phyloP scores from a whole-genome alignment of 805 yeast genomes.

The Saccharomycopsis babjevae region DNA sequence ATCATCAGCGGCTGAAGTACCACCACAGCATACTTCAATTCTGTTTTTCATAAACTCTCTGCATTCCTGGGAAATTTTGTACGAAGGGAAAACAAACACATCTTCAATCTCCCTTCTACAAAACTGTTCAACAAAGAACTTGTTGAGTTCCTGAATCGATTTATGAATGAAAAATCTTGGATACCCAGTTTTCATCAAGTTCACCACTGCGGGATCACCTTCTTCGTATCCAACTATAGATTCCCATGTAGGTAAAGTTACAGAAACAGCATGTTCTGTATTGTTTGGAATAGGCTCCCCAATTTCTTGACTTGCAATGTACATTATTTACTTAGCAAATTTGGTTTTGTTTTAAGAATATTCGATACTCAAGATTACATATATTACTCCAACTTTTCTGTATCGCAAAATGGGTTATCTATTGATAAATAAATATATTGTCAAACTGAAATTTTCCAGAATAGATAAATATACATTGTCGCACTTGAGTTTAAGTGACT shows the following conservation, averaged over 20 bases:
- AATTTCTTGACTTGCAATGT: conserved; percentile 30
- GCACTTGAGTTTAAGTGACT: too few relatives aligned
- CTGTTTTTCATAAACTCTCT: conserved; percentile 52
- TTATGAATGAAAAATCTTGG: conserved; percentile 74
- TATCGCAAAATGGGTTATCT: too few relatives aligned
- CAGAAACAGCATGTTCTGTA: conserved; percentile 89
- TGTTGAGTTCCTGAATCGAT: conserved; percentile 46
- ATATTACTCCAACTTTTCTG: too few relatives aligned
- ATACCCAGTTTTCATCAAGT: conserved; percentile 75
- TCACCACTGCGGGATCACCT: conserved; percentile 72
- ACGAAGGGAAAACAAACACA: conserved; percentile 68
- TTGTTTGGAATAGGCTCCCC: conserved; percentile 86
- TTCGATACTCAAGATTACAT: too few relatives aligned
- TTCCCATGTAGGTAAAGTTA: conserved; percentile 91
- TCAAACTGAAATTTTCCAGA: too few relatives aligned
- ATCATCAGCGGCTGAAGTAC: conserved; percentile 17
- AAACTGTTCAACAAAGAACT: conserved; percentile 50
- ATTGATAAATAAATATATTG: too few relatives aligned
- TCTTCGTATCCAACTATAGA: conserved; percentile 89
- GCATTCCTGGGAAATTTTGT: conserved; percentile 72
- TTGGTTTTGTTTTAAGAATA: too few relatives aligned
- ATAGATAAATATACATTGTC: too few relatives aligned
- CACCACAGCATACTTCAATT: conserved; percentile 27
- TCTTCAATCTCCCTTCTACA: conserved; percentile 72
- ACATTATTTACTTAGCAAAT: neutral